phyloP scores from a whole-genome alignment of 2,329 filamentous ascomycete genomes.

The Apiospora pterosperma region DNA sequence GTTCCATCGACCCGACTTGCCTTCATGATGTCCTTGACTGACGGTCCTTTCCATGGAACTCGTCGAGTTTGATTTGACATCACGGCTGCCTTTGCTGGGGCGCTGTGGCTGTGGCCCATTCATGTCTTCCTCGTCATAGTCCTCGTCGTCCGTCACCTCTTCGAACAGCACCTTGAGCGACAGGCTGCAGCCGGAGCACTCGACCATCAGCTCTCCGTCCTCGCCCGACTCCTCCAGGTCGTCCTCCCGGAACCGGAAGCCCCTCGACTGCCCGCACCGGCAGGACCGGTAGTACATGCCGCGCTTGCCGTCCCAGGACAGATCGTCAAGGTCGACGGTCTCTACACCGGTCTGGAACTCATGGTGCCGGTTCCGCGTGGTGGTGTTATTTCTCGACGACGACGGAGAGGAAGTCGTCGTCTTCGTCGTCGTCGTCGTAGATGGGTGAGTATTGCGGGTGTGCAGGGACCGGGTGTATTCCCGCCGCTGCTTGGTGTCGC shows the following conservation, averaged over 20 bases:
- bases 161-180: slow-evolving; percentile 65
- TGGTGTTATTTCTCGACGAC: neutral
- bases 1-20: slow-evolving; percentile 13
- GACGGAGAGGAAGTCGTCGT: neutral
- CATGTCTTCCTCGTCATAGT: slow-evolving; percentile 13
- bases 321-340: slow-evolving; percentile 62
- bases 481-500: slow-evolving; percentile 42
- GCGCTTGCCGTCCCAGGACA: slow-evolving; percentile 46
- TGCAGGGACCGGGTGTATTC: slow-evolving; percentile 52
- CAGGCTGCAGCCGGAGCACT: slow-evolving; percentile 63
- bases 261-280: slow-evolving; percentile 61
- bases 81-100: neutral
- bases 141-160: slow-evolving; percentile 40
- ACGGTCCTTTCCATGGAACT: slow-evolving; percentile 12
- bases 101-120: slow-evolving; percentile 2
- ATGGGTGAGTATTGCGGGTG: slow-evolving; percentile 4
- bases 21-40: slow-evolving; percentile 10
- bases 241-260: slow-evolving; percentile 55
- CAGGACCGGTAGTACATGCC: slow-evolving; percentile 55
- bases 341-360: slow-evolving; percentile 53
- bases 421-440: neutral
- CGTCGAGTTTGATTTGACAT: neutral
- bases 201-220: slow-evolving; percentile 59
- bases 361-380: slow-evolving; percentile 13
- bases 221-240: slow-evolving; percentile 58